A percentile compares a stretch with the other conserved stretches of the same genome.
phyloP scores from a whole-genome alignment of 2,329 filamentous ascomycete genomes.

The Pseudogymnoascus sp. region DNA sequence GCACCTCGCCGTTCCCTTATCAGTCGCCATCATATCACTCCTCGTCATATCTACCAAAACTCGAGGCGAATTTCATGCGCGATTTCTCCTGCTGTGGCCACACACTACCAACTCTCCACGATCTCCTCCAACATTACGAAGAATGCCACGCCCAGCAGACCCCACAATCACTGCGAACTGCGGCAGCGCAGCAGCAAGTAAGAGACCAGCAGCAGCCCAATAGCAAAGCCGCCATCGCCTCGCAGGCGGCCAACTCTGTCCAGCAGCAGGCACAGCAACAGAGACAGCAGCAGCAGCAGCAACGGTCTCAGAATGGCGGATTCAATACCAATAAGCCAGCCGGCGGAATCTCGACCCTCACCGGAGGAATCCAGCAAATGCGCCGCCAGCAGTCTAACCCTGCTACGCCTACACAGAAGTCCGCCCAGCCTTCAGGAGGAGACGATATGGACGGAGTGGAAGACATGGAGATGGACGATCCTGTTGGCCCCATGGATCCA shows the following conservation, averaged over 20 bases:
- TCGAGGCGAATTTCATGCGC: slow-evolving; percentile 95
- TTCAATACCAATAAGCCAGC: slow-evolving; percentile 20
- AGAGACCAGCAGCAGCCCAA: slow-evolving; percentile 35
- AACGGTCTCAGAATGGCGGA: slow-evolving; percentile 19
- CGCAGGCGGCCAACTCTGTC: slow-evolving; percentile 30
- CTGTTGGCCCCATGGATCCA: slow-evolving; percentile 57
- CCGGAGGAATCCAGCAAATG: slow-evolving; percentile 28
- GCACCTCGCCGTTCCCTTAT: slow-evolving; percentile 85
- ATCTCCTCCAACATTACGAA: slow-evolving; percentile 93
- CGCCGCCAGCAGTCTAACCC: slow-evolving; percentile 26
- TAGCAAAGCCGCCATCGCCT: slow-evolving; percentile 36
- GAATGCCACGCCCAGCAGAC: slow-evolving; percentile 77
- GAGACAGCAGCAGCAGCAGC: slow-evolving; percentile 26
- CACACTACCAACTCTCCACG: slow-evolving; percentile 83
- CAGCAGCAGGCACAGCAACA: slow-evolving; percentile 42
- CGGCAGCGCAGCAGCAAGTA: slow-evolving; percentile 33
- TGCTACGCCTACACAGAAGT: slow-evolving; percentile 25
- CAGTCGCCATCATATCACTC: slow-evolving; percentile 95
- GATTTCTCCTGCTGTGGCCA: slow-evolving; percentile 94
- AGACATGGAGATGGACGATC: slow-evolving; percentile 96
- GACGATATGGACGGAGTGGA: slow-evolving; percentile 78
- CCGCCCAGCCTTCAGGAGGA: slow-evolving; percentile 18
- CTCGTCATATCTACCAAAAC: slow-evolving; percentile 89
- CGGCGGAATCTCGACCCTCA: slow-evolving; percentile 16
- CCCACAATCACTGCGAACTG: slow-evolving; percentile 37